phyloP scores from a whole-genome alignment of 2,329 filamentous ascomycete species.

The Cadophora malorum region DNA sequence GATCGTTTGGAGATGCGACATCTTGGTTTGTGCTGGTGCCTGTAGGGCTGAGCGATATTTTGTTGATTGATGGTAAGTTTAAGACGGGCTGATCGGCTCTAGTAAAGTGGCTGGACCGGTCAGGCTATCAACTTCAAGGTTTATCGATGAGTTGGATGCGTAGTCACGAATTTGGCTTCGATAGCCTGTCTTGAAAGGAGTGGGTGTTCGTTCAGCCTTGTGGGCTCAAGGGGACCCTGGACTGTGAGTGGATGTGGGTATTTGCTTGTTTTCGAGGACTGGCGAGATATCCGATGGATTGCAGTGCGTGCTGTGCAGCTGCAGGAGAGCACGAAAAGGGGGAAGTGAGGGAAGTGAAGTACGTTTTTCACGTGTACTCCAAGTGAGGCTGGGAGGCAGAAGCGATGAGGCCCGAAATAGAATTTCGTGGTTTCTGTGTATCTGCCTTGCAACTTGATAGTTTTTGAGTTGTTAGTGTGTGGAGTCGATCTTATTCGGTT shows the following conservation, averaged over 20 bases:
- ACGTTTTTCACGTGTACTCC: background rate
- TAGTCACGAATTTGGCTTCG: background rate
- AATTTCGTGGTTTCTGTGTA: background rate
- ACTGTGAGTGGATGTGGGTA: background rate
- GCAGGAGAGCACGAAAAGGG: background rate
- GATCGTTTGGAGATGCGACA: conserved; percentile 63
- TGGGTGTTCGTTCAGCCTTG: background rate
- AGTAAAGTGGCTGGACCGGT: background rate
- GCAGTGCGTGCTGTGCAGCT: background rate
- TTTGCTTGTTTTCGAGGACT: background rate
- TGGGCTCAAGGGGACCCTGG: background rate
- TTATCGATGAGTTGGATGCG: background rate
- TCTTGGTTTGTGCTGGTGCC: too few relatives aligned
- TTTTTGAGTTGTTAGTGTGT: background rate
- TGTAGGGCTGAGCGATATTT: background rate
- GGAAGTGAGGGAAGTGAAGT: background rate
- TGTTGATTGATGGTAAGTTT: background rate
- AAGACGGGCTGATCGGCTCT: background rate
- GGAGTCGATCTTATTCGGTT: background rate
- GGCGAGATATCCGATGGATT: background rate
- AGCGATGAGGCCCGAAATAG: background rate
- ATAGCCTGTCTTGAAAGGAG: background rate
- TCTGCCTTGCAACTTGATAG: background rate
- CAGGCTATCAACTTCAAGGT: background rate
- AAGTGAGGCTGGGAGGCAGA: background rate